phyloP scores from a whole-genome alignment of 169 alveolate genomes.

The Theileria sp. region DNA sequence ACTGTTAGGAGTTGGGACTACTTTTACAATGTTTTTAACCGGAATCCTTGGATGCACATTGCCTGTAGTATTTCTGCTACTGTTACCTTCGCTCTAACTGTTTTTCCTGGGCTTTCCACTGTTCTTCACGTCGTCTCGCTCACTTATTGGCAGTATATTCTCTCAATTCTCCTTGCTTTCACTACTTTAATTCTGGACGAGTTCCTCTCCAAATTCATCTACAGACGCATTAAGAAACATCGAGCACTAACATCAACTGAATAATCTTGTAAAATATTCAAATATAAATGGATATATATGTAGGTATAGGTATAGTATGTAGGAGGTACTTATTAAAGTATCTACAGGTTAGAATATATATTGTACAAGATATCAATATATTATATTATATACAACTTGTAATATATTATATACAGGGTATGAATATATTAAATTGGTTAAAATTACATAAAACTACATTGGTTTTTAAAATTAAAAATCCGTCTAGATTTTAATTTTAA shows the following conservation, averaged over 20 bases:
- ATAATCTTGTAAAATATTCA: not conserved
- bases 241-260: not conserved
- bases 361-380: no score
- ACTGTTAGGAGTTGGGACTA: conserved; percentile 90
- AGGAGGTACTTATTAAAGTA: not conserved
- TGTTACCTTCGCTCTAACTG: conserved; percentile 78
- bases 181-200: conserved; percentile 83
- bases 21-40: conserved; percentile 82
- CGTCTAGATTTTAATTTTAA: not conserved
- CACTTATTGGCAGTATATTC: conserved; percentile 85
- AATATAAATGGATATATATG: not conserved
- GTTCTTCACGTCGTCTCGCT: conserved; percentile 80
- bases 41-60: conserved; percentile 88
- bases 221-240: conserved; percentile 15
- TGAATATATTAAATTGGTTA: not conserved
- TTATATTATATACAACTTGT: no score
- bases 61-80: conserved; percentile 88
- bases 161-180: conserved; percentile 83
- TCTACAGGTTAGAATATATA: no score
- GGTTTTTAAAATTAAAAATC: not conserved
- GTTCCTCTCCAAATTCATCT: conserved; percentile 81
- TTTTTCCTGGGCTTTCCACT: conserved; percentile 80
- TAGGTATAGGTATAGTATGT: not conserved
- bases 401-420: not conserved
- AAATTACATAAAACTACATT: not conserved